These are phyloP conservation scores for Neonectria magnoliae DNA, from an alignment of 2,329 filamentous ascomycete genomes.

Conservation along the genomic window DNA sequence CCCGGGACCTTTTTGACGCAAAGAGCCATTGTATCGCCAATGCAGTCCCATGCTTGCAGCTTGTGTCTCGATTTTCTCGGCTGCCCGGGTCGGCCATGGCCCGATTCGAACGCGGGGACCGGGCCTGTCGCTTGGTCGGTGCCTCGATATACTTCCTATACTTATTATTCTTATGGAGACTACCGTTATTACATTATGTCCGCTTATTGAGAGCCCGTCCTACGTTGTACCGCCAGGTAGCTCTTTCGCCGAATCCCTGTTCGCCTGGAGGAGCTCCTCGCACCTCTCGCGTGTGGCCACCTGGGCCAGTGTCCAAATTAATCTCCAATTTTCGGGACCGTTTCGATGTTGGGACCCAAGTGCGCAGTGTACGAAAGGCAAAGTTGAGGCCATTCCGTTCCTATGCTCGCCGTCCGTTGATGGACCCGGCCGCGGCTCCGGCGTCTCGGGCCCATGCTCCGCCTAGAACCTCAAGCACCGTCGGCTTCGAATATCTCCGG, in stretches of 20 bases:
- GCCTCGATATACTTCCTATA: constrained; percentile 5
- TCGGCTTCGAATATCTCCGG: constrained; percentile 20
- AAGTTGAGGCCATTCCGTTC: constrained; percentile 10
- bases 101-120: not conserved
- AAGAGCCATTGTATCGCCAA: constrained; percentile 2
- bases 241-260: not conserved
- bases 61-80: not conserved
- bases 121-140: constrained; percentile 8
- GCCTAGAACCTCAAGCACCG: constrained; percentile 2
- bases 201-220: not conserved
- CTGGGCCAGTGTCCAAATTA: not conserved
- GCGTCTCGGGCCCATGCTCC: constrained; percentile 25
- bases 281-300: not conserved
- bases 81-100: not conserved
- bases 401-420: constrained; percentile 15
- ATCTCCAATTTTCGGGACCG: not conserved
- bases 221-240: not conserved
- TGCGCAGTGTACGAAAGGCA: not conserved
- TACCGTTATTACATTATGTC: not conserved
- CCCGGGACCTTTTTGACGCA: constrained; percentile 5
- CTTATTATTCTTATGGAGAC: not conserved
- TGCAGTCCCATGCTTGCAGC: not conserved
- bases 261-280: not conserved
- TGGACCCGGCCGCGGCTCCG: constrained; percentile 9
- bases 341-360: not conserved